phyloP scores from a whole-genome alignment of 2,329 filamentous ascomycete genomes.

The Colletotrichum gloeosporioides region DNA sequence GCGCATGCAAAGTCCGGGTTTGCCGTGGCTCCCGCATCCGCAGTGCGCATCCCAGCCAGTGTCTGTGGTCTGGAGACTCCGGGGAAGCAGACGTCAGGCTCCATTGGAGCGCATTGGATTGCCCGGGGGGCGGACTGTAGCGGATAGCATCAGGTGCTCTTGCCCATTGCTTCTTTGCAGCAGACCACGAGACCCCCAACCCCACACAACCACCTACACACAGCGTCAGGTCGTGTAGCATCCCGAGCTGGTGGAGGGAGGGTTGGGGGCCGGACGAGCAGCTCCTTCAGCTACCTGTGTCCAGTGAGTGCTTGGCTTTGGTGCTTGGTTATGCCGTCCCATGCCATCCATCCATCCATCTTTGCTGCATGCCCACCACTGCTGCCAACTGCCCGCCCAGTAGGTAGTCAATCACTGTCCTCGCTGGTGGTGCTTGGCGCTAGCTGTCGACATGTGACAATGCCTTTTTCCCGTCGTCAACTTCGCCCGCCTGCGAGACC shows the following conservation, averaged over 20 bases:
- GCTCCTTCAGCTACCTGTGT: background rate
- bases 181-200: conserved; percentile 11
- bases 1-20: background rate
- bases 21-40: background rate
- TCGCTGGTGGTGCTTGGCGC: background rate
- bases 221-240: background rate
- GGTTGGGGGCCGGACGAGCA: background rate
- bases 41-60: background rate
- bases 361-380: background rate
- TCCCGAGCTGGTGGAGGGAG: background rate
- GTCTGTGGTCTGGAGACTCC: background rate
- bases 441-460: conserved; percentile 22
- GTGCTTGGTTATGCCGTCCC: conserved; percentile 13
- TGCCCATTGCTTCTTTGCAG: conserved; percentile 1
- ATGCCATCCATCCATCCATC: background rate
- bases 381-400: background rate
- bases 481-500: background rate
- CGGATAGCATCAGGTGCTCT: background rate
- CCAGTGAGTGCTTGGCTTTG: background rate
- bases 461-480: background rate
- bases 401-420: background rate
- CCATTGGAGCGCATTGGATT: background rate
- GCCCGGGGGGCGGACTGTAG: background rate
- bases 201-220: background rate
- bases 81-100: background rate